Base-by-base conservation (phyloP, 2,329 filamentous ascomycete species). In the Cercospora citrullina region DNA sequence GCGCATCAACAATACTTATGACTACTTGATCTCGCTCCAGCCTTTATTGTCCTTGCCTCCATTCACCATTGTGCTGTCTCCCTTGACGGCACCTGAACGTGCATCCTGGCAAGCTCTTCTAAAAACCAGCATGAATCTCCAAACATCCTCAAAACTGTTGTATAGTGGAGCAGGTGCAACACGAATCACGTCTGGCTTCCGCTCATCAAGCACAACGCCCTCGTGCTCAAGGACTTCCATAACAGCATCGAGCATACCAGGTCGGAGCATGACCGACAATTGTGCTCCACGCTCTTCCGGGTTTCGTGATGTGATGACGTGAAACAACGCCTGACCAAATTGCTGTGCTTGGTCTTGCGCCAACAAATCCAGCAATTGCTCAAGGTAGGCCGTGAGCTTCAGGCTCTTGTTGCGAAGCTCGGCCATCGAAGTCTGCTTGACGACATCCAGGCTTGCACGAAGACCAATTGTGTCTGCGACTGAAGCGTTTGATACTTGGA, bases 131-230 rank as follows among this genome's bases (percentile, higher is more conserved):
- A 82, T 84, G 75, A 92, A 92, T 16, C 80, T 77, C 81, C 81
- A 88, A 6, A 93, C 89, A 73, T 97, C 93, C 68, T 84, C 83
- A 77, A 91, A 96, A 0, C 86, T 88, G 75, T 94, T 94, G 80
- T 96, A 97, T 72, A 97, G 78, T 8, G 93, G 93, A 51, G 91
- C 90, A 1, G 94, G 93, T 1, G 93, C 92, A 1, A 96, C 88
- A 1, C 93, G 84, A 61, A 97, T 89, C 16, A 97, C 93, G 76
- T 94, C 89, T 1, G 94, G 93, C 78, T 91, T 92, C 68, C 93
- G 84, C 84, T 95, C 91, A 77, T 97, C 93, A 42, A 91, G 88
- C 0, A 96, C 86, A 2, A 95, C 88, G 1, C 90, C 91, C 1
- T 87, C 85, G 12, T 87, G 84, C 72, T 91, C 87, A 30, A 97